phyloP scores from a whole-genome alignment of 345 rosid species.

The Trapa bicornis region DNA sequence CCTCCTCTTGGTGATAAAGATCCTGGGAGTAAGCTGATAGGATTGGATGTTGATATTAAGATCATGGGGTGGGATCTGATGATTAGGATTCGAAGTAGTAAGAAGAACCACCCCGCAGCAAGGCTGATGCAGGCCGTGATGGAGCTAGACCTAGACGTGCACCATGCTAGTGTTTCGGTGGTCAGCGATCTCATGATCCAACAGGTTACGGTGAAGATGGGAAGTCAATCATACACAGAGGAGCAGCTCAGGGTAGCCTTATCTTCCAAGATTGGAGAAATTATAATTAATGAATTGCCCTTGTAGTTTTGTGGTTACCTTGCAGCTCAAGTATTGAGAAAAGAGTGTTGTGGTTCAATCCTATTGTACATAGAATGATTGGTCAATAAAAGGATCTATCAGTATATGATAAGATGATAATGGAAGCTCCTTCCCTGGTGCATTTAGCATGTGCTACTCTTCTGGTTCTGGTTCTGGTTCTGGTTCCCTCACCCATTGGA shows the following conservation, averaged over 20 bases:
- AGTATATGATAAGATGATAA: too few species aligned
- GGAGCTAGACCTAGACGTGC: conserved; percentile 79
- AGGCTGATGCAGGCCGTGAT: conserved; percentile 68
- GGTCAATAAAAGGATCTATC: too few species aligned
- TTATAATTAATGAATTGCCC: neutral
- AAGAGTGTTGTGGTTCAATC: too few species aligned
- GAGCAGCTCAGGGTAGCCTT: conserved; percentile 67
- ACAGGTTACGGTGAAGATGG: conserved; percentile 94
- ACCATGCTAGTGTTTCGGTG: conserved; percentile 74
- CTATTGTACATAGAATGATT: too few species aligned
- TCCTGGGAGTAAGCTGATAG: conserved; percentile 25
- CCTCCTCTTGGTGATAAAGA: conserved; percentile 24
- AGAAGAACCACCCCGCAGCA: conserved; percentile 85
- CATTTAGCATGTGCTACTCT: too few species aligned
- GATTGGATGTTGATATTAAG: conserved; percentile 79
- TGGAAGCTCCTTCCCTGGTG: too few species aligned
- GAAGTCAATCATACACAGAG: conserved; percentile 52
- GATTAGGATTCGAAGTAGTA: conserved; percentile 65
- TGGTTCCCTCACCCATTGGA: too few species aligned
- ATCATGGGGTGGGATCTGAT: conserved; percentile 78
- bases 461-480: too few species aligned
- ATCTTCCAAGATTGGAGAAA: conserved; percentile 47
- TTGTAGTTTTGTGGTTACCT: too few species aligned
- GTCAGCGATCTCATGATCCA: conserved; percentile 90
- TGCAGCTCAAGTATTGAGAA: too few species aligned